These are phyloP conservation scores for Cladosporium sp. DNA, from an alignment of 2,329 filamentous ascomycete genomes.

Conservation along the genomic window DNA sequence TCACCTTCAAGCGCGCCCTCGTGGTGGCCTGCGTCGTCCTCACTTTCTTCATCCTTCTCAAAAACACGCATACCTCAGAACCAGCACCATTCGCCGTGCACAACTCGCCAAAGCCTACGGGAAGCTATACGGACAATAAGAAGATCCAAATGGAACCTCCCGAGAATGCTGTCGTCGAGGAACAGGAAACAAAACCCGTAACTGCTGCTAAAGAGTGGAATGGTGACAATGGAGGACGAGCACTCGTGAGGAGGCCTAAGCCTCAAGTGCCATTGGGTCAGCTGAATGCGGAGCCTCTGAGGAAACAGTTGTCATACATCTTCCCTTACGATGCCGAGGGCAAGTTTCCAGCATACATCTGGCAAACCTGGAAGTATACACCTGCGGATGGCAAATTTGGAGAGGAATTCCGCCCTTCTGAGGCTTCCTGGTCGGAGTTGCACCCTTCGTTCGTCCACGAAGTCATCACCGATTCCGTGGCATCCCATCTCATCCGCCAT, in stretches of 20 bases:
- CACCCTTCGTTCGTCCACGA: conserved; percentile 94
- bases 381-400: conserved; percentile 72
- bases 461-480: conserved; percentile 88
- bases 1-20: conserved; percentile 73
- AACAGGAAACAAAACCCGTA: conserved; percentile 21
- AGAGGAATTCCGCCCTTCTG: conserved; percentile 70
- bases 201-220: conserved; percentile 25
- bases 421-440: conserved; percentile 81
- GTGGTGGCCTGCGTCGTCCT: conserved; percentile 66
- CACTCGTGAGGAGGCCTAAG: conserved; percentile 39
- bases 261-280: conserved; percentile 64
- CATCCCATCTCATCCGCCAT: conserved; percentile 73
- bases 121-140: conserved; percentile 33
- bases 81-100: conserved; percentile 19
- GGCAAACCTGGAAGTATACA: conserved; percentile 96
- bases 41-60: conserved; percentile 65
- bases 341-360: conserved; percentile 96
- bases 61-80: conserved; percentile 49
- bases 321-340: conserved; percentile 85
- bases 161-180: conserved; percentile 10
- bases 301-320: conserved; percentile 82
- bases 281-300: conserved; percentile 65
- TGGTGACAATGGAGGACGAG: conserved; percentile 23
- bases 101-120: conserved; percentile 35
- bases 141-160: conserved; percentile 26